These are phyloP conservation scores for Penicillium brevicompactum DNA, from an alignment of 2,329 filamentous ascomycete genomes.

Conservation along the genomic window DNA sequence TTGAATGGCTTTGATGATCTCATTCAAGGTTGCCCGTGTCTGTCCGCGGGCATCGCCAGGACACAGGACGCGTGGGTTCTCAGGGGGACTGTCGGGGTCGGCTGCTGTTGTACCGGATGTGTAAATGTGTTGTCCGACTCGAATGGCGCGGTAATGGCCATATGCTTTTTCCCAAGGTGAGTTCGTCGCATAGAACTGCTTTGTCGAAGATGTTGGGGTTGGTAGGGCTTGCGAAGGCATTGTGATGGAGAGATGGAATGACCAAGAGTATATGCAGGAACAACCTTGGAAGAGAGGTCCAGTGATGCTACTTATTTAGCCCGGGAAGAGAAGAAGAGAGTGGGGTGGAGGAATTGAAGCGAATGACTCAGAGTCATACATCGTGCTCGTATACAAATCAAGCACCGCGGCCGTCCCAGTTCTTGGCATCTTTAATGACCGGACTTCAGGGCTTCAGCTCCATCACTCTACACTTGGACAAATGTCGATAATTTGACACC, in stretches of 20 bases:
- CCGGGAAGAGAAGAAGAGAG: no score
- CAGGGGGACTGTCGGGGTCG: conserved; percentile 31
- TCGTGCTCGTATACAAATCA: no score
- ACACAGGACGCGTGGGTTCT: conserved; percentile 31
- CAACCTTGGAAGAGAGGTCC: background rate
- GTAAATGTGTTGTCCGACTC: conserved; percentile 37
- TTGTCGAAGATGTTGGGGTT: background rate
- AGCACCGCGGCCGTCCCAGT: no score
- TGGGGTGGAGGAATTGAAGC: no score
- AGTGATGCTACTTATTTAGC: background rate
- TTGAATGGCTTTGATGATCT: conserved; percentile 35
- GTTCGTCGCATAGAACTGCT: conserved; percentile 30
- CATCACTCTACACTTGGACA: no score
- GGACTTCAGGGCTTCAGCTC: no score
- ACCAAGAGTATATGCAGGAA: no score
- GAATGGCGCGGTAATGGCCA: conserved; percentile 44
- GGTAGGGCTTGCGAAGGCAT: background rate
- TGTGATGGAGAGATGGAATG: background rate
- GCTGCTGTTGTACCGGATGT: conserved; percentile 44
- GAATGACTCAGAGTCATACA: no score
- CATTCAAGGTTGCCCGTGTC: conserved; percentile 29
- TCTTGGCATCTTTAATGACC: no score
- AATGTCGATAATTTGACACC: no score
- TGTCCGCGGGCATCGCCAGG: conserved; percentile 37
- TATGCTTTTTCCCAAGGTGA: conserved; percentile 41